A percentile compares a stretch with the other conserved stretches of the same genome.
Evolutionary conservation across 208 protist genomes (phyloP).

Genomic region (Naegleria fowleri): DNA sequence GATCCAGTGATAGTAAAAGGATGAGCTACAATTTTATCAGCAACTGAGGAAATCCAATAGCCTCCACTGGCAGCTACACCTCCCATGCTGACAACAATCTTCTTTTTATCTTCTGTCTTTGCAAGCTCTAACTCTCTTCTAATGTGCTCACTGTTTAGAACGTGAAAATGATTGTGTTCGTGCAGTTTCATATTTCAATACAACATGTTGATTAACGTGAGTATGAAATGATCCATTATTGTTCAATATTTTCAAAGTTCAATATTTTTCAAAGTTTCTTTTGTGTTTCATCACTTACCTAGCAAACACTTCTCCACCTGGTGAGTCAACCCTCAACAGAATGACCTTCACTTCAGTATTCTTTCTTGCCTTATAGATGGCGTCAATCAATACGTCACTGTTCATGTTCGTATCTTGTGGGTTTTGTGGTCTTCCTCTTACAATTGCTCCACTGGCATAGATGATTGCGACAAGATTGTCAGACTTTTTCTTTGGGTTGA

Average conservation of each 20-base stretch:
- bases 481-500: neutral
- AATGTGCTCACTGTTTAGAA: neutral
- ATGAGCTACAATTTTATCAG: neutral
- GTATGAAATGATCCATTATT: too few relatives aligned
- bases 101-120: neutral
- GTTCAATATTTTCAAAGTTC: too few relatives aligned
- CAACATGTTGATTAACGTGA: too few relatives aligned
- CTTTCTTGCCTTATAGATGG: neutral
- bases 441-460: neutral
- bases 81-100: conserved; percentile 4
- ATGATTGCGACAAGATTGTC: neutral
- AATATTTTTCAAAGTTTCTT: too few relatives aligned
- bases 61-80: conserved; percentile 2
- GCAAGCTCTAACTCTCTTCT: neutral
- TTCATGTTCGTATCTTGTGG: neutral
- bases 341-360: neutral
- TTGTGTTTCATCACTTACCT: too few relatives aligned
- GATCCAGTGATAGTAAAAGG: conserved; percentile 23
- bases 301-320: neutral
- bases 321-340: neutral
- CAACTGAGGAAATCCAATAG: conserved; percentile 5
- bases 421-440: neutral
- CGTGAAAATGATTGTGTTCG: too few relatives aligned
- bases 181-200: too few relatives aligned
- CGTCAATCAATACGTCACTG: neutral